phyloP scores from a whole-genome alignment of 1,284 basidiomycete species.

The Ganoderma lucidum region DNA sequence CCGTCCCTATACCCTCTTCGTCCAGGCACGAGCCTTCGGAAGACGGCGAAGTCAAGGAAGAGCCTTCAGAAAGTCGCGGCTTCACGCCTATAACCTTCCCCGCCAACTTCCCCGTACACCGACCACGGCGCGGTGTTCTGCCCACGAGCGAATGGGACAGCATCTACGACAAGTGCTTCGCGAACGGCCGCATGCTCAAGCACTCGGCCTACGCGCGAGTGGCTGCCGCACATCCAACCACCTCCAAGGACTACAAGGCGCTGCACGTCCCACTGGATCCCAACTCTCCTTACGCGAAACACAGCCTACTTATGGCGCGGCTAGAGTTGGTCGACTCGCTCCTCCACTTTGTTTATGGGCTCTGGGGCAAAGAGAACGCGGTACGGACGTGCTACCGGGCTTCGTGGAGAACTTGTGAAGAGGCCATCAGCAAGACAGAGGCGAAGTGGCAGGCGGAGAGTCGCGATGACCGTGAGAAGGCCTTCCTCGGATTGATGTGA shows the following conservation, averaged over 20 bases:
- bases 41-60: constrained; percentile 48
- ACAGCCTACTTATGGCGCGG: constrained; percentile 72
- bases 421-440: constrained; percentile 72
- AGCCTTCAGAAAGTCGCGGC: constrained; percentile 38
- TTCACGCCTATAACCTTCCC: constrained; percentile 37
- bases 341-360: constrained; percentile 75
- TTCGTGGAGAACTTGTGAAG: constrained; percentile 70
- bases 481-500: constrained; percentile 80
- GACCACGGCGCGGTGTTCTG: constrained; percentile 66
- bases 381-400: constrained; percentile 57
- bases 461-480: constrained; percentile 73
- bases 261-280: constrained; percentile 66
- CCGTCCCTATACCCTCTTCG: constrained; percentile 32
- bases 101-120: constrained; percentile 64
- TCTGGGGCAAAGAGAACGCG: constrained; percentile 73
- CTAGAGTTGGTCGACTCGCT: constrained; percentile 79
- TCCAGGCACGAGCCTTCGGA: constrained; percentile 42
- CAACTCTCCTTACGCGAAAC: constrained; percentile 73
- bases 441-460: constrained; percentile 70
- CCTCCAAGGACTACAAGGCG: constrained; percentile 68
- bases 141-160: constrained; percentile 41
- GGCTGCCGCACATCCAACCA: constrained; percentile 72
- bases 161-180: constrained; percentile 70
- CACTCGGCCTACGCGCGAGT: constrained; percentile 79
- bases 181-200: constrained; percentile 70